Evolutionary conservation across 176 grass and related monocot genomes (phyloP), one percentile per base, ranked within the genome.

Genomic region (Lolium multiflorum): DNA sequence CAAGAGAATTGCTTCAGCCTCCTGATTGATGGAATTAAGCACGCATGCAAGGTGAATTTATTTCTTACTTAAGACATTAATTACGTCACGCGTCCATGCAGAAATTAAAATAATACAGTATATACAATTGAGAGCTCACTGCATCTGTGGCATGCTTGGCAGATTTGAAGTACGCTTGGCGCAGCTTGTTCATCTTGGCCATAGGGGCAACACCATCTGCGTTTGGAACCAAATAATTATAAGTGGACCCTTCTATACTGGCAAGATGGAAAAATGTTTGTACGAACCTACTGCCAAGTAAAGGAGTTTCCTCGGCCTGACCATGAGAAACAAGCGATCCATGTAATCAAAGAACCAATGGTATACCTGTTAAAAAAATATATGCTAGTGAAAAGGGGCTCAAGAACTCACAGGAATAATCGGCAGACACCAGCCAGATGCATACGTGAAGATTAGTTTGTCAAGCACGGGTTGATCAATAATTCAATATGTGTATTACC

Each of bases 131-230:
- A 41, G 35, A 14, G 2, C 37, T 71, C 37, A 71, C 67, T 2
- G 37, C 15, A 1, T 71, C 67, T 71, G 9, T 11, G 38, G 1
- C 4, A n/a, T 9, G 0, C 37, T 71, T 71, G 17, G 37, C 17
- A 71, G 16, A n/a, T n/a, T 41, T 71, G 37, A 71, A 72, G 70
- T 22, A 22, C 5, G 5, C 20, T 9, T 47, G 41, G 7, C 41
- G 20, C 41, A 72, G 20, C 20, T 72, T 72, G 70, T 22, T 47
- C 70, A 72, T 47, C 41, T 72, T 72, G 41, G 70, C n/a, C 41
- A 22, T 47, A 24, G 70, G 70, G 41, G 70, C 41, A 22, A 72
- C 70, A 0, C 70, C 70, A 47, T 72, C 41, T 72, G 43, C 18
- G 20, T 1, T 71, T 3, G 38, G 18, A 26, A 63, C 60, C 60